phyloP scores from a whole-genome alignment of 176 grass and related monocot species.

The Calamus simplicifolius region DNA sequence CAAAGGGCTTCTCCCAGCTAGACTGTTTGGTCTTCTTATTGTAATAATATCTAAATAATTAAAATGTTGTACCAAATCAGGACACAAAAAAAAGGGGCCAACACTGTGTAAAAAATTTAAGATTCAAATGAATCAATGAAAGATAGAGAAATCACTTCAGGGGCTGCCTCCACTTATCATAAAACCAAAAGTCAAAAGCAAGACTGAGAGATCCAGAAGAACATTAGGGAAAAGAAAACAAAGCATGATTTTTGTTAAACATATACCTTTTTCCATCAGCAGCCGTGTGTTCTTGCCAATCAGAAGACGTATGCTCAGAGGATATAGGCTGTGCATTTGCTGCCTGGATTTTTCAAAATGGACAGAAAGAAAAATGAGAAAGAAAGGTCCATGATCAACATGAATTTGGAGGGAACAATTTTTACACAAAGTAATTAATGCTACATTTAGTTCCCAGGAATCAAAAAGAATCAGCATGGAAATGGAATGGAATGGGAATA shows the following conservation, averaged over 20 bases:
- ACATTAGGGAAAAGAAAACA: too few relatives aligned
- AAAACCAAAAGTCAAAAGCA: too few relatives aligned
- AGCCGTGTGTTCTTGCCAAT: conserved; percentile 90
- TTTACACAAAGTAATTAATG: too few relatives aligned
- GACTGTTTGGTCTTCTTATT: conserved; percentile 98
- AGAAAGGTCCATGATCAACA: neutral
- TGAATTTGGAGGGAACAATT: neutral
- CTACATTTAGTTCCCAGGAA: too few relatives aligned
- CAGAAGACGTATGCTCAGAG: conserved; percentile 44
- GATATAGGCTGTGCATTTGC: conserved; percentile 48
- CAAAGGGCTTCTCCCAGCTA: conserved; percentile 92
- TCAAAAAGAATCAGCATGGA: too few relatives aligned
- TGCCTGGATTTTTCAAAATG: conserved; percentile 32
- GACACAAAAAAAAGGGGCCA: conserved; percentile 4
- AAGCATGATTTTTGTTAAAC: neutral
- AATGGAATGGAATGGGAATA: too few relatives aligned
- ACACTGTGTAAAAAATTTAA: neutral
- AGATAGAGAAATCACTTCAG: neutral
- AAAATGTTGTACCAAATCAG: neutral
- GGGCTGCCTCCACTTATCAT: too few relatives aligned
- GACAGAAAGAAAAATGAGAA: neutral
- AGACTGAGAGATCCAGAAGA: too few relatives aligned
- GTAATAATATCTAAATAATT: conserved; percentile 68
- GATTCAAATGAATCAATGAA: neutral
- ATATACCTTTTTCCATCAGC: conserved; percentile 81